Conservation (phyloP, 179 eudicot species). For the Actinidia arguta region DNA sequence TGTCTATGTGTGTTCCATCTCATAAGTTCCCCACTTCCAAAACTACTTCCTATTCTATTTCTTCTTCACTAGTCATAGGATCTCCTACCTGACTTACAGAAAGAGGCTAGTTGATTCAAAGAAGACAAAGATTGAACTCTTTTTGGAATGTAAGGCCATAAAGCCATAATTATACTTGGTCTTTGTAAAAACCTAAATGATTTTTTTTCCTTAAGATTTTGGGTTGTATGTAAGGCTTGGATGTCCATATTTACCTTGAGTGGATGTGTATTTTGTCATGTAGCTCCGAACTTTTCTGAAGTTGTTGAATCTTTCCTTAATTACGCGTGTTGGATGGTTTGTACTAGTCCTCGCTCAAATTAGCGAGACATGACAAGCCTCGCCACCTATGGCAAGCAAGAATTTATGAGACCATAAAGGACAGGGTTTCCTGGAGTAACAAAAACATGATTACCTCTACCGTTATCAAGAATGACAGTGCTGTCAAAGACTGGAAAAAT, state of each 20-base stretch:
- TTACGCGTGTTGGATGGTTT: too few relatives aligned
- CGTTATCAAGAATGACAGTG: conserved; percentile 67
- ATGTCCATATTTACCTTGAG: too few relatives aligned
- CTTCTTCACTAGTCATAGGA: neutral
- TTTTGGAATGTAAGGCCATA: neutral
- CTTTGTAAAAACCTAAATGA: too few relatives aligned
- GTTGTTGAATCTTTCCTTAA: neutral
- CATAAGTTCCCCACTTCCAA: neutral
- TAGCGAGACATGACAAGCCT: neutral
- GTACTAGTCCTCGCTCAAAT: too few relatives aligned
- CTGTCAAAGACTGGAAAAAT: conserved; percentile 75
- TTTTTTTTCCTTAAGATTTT: too few relatives aligned
- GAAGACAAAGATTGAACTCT: neutral
- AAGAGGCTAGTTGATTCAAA: neutral
- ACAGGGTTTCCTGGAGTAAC: conserved; percentile 2
- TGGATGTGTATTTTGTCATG: too few relatives aligned
- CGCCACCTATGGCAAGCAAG: neutral
- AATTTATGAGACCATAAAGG: neutral
- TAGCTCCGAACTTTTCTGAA: conserved; percentile 9
- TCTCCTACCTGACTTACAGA: neutral
- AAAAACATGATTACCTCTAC: conserved; percentile 67
- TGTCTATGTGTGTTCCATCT: neutral
- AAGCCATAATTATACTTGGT: too few relatives aligned
- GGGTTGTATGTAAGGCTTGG: too few relatives aligned
- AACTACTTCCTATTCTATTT: neutral